Base-by-base conservation (phyloP, 1,284 basidiomycete genomes). In the Cutaneotrichosporon sp. region DNA sequence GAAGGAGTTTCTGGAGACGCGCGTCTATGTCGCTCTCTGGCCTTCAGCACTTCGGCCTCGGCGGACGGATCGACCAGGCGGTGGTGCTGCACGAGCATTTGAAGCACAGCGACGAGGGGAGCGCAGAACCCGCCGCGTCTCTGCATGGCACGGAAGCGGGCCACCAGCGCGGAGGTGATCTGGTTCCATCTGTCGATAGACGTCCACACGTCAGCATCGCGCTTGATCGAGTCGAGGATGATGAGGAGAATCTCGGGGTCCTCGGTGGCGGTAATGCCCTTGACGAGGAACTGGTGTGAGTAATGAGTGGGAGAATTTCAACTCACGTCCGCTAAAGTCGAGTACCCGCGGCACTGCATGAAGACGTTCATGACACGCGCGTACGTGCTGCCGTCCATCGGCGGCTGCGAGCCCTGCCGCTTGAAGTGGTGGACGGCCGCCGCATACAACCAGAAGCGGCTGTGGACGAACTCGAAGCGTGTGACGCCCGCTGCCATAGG, bases 191-290 rank as follows among this genome's bases (percentile, higher is more conserved):
- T 70, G 63, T 80, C 78, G 61, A 76, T 77, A 1, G 76, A 72
- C 1, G 78, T 80, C 77, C 77, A 80, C 3, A 73, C 69, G 57
- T 78, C 77, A 11, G 74, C 78, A 50, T 76, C 73, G 13, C 78
- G 70, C 55, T 69, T 67, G 16, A 78, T 64, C 16, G 69, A 72
- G 58, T 80, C 77, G 32, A 78, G 65, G 26, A 73, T 72, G 52
- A 77, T 66, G 26, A 70, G 62, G 14, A 80, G 65, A 11, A 78
- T 73, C 55, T 76, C 76, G 14, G 71, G 69, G 63, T 78, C 73
- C 4, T 73, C 70, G 11, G 71, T 71, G 18, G 69, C 64, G n/a
- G 65, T 69, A 30, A 78, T 66, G 22, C 75, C 73, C 22, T 70
- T 69, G 49, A 76, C 66, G 52, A 78, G 62, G 52, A 74, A 70